Evolutionary conservation across 768 basidiomycete species (phyloP).

Genomic region (Nidularia pulvinata): DNA sequence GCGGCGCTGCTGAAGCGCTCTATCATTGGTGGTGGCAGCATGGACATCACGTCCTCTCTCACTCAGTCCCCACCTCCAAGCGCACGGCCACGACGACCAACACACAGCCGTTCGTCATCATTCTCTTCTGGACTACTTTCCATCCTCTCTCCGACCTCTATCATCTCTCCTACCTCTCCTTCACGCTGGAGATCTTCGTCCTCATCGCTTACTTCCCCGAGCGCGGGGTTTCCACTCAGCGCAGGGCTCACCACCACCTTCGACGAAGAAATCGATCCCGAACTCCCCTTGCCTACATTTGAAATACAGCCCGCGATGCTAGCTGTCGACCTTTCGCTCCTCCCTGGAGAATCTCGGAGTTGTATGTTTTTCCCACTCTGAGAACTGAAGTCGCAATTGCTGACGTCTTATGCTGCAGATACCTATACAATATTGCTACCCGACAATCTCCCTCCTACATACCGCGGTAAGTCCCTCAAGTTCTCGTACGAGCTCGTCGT

Average conservation of each 20-base stretch:
- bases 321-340: constrained; percentile 81
- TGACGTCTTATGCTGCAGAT: constrained; percentile 43
- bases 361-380: constrained; percentile 51
- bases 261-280: constrained; percentile 55
- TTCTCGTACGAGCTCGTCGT: constrained; percentile 93
- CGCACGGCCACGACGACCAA: constrained; percentile 20
- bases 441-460: constrained; percentile 85
- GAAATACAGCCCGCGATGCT: constrained; percentile 87
- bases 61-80: constrained; percentile 14
- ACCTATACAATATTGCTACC: constrained; percentile 81
- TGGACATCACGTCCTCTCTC: constrained; percentile 67
- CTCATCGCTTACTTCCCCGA: constrained; percentile 9
- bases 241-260: not conserved
- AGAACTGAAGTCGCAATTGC: not conserved
- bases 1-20: constrained; percentile 45
- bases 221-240: constrained; percentile 4
- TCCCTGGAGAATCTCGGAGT: constrained; percentile 81
- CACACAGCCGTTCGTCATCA: constrained; percentile 51
- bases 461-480: constrained; percentile 77
- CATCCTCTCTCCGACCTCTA: constrained; percentile 39
- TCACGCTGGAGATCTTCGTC: constrained; percentile 11
- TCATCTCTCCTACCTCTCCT: no score
- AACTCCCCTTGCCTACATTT: constrained; percentile 78
- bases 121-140: constrained; percentile 52
- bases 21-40: constrained; percentile 72